A percentile compares a stretch with the other conserved stretches of the same genome.
These are phyloP conservation scores for Solanum neorickii DNA, from an alignment of 257 asterid genomes.

Conservation along the genomic window DNA sequence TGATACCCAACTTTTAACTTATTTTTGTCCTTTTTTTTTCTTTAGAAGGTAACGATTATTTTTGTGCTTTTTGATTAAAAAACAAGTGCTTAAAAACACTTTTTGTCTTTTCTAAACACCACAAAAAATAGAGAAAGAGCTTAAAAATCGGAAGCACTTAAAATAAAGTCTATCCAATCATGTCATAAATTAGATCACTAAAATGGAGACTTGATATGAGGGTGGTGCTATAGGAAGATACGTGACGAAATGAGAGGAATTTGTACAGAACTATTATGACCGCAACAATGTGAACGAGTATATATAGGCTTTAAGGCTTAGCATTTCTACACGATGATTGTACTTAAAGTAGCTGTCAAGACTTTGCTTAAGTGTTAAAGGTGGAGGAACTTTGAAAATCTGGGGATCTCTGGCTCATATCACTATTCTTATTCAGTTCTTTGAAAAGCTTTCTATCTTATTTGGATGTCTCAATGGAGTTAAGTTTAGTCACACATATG, in stretches of 20 bases:
- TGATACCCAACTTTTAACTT: no score
- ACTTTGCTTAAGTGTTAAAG: background rate
- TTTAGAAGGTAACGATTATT: no score
- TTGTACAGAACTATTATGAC: background rate
- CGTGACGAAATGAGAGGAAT: background rate
- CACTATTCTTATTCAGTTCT: background rate
- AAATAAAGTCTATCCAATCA: background rate
- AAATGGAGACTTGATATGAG: background rate
- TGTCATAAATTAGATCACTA: background rate
- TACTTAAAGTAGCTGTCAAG: background rate
- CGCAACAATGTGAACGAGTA: background rate
- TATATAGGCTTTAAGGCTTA: background rate
- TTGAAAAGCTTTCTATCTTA: background rate
- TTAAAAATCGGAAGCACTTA: background rate
- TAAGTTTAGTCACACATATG: background rate
- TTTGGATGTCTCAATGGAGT: background rate
- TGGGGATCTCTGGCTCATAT: background rate
- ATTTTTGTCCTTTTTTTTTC: no score
- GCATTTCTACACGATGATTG: background rate
- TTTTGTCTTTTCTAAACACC: background rate
- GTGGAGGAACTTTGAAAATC: background rate
- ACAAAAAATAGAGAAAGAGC: background rate
- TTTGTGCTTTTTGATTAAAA: background rate
- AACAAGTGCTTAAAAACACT: background rate
- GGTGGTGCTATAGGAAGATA: background rate